Base-by-base conservation (phyloP, 192 early-diverging fungal species). In the Mycoemilia scoparia region DNA sequence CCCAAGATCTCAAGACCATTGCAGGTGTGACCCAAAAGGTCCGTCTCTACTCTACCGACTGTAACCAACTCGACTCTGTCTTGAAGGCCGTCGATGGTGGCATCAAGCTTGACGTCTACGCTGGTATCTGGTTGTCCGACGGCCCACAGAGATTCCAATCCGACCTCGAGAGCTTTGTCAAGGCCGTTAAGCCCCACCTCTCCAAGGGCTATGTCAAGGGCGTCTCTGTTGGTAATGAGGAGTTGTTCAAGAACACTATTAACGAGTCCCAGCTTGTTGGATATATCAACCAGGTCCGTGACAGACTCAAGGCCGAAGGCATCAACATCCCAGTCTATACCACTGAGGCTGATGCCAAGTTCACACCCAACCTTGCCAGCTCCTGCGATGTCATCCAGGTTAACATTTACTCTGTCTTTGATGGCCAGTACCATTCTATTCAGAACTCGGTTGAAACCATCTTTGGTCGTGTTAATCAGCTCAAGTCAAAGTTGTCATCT, bases 31-130 rank as follows among this genome's bases (percentile, higher is more conserved):
- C 59, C 22, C 25, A 37, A 24, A 55, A 62, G 41, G 52, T 62
- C 28, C 59, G 59, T 15, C 45, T 62, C 20, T 62, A 56, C 35
- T 55, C 59, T 7, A 51, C 59, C 12, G 59, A 62, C 39, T 62
- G 59, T 42, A 52, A 47, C 15, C 59, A 62, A 43, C 41, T 62
- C 24, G 28, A 37, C 25, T 42, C 28, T 23, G 53, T 43, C 1
- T 27, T 52, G 14, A 42, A 62, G 38, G 59, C 59, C 0, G 44
- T 62, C 23, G 32, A 34, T 11, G 35, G 33, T 41, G 52, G 56
- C 35, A 24, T 62, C 9, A 24, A 18, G 3, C 28, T 62, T 12
- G 26, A 24, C 24, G 47, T 62, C 38, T 31, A 62, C 20, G 53
- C 53, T 5, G 59, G 59, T 3, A 55, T 62, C 20, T 62, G 59